These are phyloP conservation scores for Schizochytrium sp. DNA, from an alignment of 108 stramenopile genomes.

Conservation along the genomic window DNA sequence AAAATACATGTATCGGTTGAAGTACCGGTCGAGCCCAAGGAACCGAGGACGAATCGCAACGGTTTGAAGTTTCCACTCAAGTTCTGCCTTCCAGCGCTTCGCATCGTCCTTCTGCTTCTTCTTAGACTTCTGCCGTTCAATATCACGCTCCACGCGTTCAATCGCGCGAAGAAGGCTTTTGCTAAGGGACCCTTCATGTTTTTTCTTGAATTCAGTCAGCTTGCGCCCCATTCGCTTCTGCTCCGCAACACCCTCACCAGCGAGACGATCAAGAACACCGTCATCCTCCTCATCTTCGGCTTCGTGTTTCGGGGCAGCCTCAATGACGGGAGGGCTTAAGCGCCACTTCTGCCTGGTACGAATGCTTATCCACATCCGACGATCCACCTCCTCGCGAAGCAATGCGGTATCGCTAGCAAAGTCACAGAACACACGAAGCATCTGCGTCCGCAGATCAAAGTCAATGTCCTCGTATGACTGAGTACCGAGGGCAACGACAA, in stretches of 20 bases:
- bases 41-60: conserved; percentile 15
- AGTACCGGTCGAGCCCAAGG: conserved; percentile 28
- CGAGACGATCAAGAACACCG: conserved; percentile 21
- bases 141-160: conserved; percentile 55
- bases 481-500: conserved; percentile 43
- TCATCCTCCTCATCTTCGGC: neutral
- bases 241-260: conserved; percentile 41
- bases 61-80: conserved; percentile 40
- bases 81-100: conserved; percentile 55
- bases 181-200: conserved; percentile 5
- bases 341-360: conserved; percentile 33
- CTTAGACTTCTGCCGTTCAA: conserved; percentile 45
- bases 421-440: conserved; percentile 35
- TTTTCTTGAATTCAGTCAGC: conserved; percentile 42
- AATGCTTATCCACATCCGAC: conserved; percentile 38
- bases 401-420: neutral
- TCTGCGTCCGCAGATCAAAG: conserved; percentile 17
- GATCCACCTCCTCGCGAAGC: conserved; percentile 59
- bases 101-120: conserved; percentile 56
- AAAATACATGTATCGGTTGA: conserved; percentile 56
- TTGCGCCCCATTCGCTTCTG: conserved; percentile 29
- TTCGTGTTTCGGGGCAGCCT: neutral
- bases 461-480: conserved; percentile 46
- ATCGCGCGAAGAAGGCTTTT: conserved; percentile 52
- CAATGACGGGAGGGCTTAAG: neutral